phyloP scores from a whole-genome alignment of 2,329 filamentous ascomycete genomes.

The Plenodomus lindquistii region DNA sequence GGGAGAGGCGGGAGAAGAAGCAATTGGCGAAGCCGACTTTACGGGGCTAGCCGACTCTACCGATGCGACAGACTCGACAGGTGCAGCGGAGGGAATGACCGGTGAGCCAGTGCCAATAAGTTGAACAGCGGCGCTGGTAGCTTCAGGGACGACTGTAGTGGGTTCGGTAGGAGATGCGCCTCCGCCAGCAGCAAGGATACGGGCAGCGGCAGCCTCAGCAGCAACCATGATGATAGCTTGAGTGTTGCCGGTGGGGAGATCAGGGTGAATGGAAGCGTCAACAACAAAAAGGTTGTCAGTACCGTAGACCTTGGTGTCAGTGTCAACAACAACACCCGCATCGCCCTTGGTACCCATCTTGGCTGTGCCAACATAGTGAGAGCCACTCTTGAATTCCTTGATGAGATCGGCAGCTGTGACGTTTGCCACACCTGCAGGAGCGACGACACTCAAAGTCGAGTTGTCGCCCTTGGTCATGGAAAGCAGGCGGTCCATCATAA shows the following conservation, averaged over 20 bases:
- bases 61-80: slow-evolving; percentile 7
- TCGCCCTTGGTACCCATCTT: slow-evolving; percentile 54
- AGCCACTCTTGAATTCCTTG: slow-evolving; percentile 32
- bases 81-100: slow-evolving; percentile 8
- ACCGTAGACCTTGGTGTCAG: slow-evolving; percentile 49
- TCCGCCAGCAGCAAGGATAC: slow-evolving; percentile 51
- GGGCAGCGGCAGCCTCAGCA: slow-evolving; percentile 63
- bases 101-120: slow-evolving; percentile 3
- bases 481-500: slow-evolving; percentile 53
- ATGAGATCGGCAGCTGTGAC: slow-evolving; percentile 45
- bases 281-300: slow-evolving; percentile 52
- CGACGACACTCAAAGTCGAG: slow-evolving; percentile 36
- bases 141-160: slow-evolving; percentile 5
- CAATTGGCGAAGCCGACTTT: slow-evolving; percentile 3
- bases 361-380: slow-evolving; percentile 56
- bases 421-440: slow-evolving; percentile 46
- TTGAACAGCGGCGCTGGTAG: slow-evolving; percentile 2
- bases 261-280: slow-evolving; percentile 61
- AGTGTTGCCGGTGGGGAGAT: slow-evolving; percentile 70
- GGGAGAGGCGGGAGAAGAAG: slow-evolving; percentile 4
- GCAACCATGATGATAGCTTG: slow-evolving; percentile 66
- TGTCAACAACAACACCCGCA: slow-evolving; percentile 46
- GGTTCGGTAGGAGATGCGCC: slow-evolving; percentile 20
- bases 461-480: slow-evolving; percentile 35
- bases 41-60: slow-evolving; percentile 2